phyloP scores from a whole-genome alignment of 768 basidiomycete genomes.

The Lentinula lateritia region DNA sequence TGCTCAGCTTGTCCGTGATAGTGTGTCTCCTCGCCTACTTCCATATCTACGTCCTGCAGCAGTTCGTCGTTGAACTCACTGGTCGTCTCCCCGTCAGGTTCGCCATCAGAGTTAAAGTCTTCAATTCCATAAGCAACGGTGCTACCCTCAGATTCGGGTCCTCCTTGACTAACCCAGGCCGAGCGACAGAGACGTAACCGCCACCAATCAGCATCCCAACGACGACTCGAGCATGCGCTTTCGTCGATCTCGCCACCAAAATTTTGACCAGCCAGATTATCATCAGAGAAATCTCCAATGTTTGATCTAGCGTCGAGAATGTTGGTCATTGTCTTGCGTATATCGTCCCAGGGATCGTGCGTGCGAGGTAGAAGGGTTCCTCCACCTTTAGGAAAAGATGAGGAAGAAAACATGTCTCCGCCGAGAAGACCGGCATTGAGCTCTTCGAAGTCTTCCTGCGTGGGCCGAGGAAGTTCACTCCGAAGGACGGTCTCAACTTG shows the following conservation, averaged over 20 bases:
- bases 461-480: conserved; percentile 23
- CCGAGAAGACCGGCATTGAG: conserved; percentile 41
- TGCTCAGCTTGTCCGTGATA: background rate
- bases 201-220: conserved; percentile 57
- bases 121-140: background rate
- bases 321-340: background rate
- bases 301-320: background rate
- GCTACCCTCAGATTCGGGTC: background rate
- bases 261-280: conserved; percentile 5
- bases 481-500: background rate
- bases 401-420: conserved; percentile 11
- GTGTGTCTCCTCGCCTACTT: background rate
- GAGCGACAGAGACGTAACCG: conserved; percentile 43
- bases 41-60: background rate
- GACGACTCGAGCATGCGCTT: conserved; percentile 27
- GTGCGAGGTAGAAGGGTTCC: background rate
- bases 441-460: conserved; percentile 56
- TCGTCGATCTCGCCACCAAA: conserved; percentile 13
- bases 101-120: background rate
- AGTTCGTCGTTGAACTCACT: background rate
- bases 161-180: background rate
- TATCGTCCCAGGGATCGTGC: background rate
- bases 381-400: background rate
- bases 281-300: background rate
- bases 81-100: background rate